These are phyloP conservation scores for Thermochaetoides thermophila DNA, from an alignment of 495 filamentous ascomycete species.

Conservation along the genomic window DNA sequence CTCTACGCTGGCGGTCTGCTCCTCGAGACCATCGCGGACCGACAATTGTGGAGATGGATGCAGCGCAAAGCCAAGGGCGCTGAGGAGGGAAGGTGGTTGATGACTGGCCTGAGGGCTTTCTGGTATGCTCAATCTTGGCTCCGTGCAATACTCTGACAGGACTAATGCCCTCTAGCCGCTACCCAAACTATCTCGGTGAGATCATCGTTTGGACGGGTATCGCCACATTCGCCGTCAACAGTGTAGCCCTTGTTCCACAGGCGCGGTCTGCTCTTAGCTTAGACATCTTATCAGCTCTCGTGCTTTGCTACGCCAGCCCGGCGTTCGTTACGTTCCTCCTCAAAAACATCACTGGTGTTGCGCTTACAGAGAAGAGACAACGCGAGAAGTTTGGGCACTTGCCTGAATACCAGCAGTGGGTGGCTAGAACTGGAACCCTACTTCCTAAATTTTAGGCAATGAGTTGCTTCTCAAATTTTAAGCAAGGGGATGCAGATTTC, in stretches of 20 bases:
- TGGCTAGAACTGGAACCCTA: conserved; percentile 1
- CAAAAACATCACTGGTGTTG: conserved; percentile 44
- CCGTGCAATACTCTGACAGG: not conserved
- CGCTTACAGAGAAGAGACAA: conserved; percentile 50
- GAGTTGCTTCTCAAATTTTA: no score
- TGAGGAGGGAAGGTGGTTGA: conserved; percentile 42
- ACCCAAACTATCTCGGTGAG: conserved; percentile 59
- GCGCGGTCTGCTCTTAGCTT: conserved; percentile 31
- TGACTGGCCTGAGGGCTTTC: conserved; percentile 29
- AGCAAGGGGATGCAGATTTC: not conserved
- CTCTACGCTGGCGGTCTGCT: conserved; percentile 42
- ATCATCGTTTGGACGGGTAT: conserved; percentile 49
- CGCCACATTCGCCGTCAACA: conserved; percentile 34
- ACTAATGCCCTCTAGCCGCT: conserved; percentile 24
- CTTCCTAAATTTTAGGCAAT: not conserved
- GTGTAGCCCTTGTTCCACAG: conserved; percentile 31
- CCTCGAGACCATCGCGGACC: conserved; percentile 44
- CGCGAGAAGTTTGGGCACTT: conserved; percentile 45
- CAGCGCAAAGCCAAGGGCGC: conserved; percentile 44
- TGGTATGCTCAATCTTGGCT: not conserved
- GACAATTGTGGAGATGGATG: conserved; percentile 44
- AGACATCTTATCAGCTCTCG: conserved; percentile 26
- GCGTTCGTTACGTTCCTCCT: conserved; percentile 47
- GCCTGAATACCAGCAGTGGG: conserved; percentile 50
- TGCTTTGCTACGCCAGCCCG: conserved; percentile 41